A percentile compares a stretch with the other conserved stretches of the same genome.
phyloP scores from a whole-genome alignment of 495 filamentous ascomycete genomes.

The Podospora comata region DNA sequence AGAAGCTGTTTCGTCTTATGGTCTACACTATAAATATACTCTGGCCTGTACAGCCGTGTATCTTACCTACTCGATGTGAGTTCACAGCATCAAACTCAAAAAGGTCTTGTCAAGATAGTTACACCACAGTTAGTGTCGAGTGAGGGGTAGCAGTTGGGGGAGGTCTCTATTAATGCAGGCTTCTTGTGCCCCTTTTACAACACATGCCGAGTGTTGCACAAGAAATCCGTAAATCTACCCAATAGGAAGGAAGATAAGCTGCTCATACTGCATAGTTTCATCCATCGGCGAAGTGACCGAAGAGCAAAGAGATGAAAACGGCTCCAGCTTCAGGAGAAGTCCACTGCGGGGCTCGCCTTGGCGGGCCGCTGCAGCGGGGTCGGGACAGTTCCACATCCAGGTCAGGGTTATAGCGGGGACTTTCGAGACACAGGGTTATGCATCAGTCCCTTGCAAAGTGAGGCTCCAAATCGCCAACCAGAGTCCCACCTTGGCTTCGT shows the following conservation, averaged over 20 bases:
- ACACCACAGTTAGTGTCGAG: background rate
- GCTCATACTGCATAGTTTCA: background rate
- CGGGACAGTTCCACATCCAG: background rate
- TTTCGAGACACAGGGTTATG: background rate
- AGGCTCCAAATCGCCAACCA: slow-evolving; percentile 14
- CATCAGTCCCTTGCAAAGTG: slow-evolving; percentile 1
- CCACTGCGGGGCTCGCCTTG: slow-evolving; percentile 8
- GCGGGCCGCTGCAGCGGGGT: slow-evolving; percentile 10
- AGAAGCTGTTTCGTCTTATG: background rate
- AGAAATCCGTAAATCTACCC: background rate
- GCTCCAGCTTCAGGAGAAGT: background rate
- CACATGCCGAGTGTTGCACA: background rate
- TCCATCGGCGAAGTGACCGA: background rate
- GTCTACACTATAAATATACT: too few species aligned
- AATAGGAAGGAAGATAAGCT: background rate
- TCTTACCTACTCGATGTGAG: background rate
- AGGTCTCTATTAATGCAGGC: background rate
- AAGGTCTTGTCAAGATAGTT: background rate
- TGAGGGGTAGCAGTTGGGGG: background rate
- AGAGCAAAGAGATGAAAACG: background rate
- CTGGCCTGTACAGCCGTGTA: background rate
- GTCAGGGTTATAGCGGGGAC: background rate
- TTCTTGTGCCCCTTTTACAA: background rate
- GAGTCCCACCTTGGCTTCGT: slow-evolving; percentile 12
- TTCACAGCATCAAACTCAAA: background rate